A percentile compares a stretch with the other conserved stretches of the same genome.
These are phyloP conservation scores for Capronia epimyces DNA, from an alignment of 2,329 filamentous ascomycete genomes.

Conservation along the genomic window DNA sequence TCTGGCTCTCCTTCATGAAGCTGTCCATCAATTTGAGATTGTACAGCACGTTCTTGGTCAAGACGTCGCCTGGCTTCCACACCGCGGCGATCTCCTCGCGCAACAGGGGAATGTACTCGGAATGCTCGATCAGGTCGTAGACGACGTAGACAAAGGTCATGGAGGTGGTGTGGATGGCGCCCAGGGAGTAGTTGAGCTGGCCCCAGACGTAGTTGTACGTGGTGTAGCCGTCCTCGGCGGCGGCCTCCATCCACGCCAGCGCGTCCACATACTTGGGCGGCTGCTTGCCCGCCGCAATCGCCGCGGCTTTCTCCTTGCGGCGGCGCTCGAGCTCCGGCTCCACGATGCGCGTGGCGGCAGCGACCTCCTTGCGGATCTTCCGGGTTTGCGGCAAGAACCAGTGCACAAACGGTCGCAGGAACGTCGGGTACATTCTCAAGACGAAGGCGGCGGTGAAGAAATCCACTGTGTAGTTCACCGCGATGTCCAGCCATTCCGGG, in stretches of 20 bases:
- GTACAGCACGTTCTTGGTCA: constrained; percentile 33
- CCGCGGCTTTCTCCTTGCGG: background rate
- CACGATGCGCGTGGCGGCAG: background rate
- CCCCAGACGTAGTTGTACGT: too few relatives aligned
- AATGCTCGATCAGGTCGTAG: constrained; percentile 49
- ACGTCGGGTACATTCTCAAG: background rate
- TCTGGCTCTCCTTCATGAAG: constrained; percentile 32
- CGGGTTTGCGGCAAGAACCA: background rate
- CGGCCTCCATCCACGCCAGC: background rate
- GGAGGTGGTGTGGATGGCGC: constrained; percentile 6
- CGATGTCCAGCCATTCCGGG: background rate
- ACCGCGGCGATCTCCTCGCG: constrained; percentile 48
- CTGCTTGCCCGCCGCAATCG: background rate
- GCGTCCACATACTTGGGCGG: background rate
- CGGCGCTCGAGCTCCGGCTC: background rate
- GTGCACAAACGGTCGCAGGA: background rate
- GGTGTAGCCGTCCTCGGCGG: background rate
- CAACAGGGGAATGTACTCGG: constrained; percentile 48
- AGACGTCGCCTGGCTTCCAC: constrained; percentile 39
- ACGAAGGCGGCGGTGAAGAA: background rate
- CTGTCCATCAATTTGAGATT: constrained; percentile 37
- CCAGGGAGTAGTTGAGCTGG: background rate
- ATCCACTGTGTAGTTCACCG: background rate
- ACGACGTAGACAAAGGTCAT: constrained; percentile 33
- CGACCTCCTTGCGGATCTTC: background rate